These are phyloP conservation scores for Cicer cuneatum DNA, from an alignment of 306 rosid genomes.

Conservation along the genomic window DNA sequence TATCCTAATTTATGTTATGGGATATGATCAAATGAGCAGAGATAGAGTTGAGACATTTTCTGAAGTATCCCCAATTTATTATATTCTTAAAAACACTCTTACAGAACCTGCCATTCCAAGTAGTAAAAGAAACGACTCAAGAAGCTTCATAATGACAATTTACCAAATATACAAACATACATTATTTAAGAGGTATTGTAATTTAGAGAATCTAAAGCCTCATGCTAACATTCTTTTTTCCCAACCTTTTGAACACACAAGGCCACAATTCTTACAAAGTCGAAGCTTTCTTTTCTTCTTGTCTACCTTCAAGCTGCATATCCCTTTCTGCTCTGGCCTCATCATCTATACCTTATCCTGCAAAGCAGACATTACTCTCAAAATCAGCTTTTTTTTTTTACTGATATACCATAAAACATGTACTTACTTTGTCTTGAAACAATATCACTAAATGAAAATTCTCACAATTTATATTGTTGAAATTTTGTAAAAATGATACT, in stretches of 20 bases:
- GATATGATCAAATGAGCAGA: too few relatives aligned
- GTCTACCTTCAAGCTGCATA: background rate
- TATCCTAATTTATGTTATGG: too few relatives aligned
- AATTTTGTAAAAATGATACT: background rate
- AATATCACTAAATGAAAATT: background rate
- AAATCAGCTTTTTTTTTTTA: too few relatives aligned
- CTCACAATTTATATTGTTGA: background rate
- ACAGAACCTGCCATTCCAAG: background rate
- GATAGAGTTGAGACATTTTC: too few relatives aligned
- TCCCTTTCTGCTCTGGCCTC: background rate
- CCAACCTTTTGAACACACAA: background rate
- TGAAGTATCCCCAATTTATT: too few relatives aligned
- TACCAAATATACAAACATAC: background rate
- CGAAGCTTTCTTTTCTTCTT: background rate
- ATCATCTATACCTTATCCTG: background rate
- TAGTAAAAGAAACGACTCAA: background rate
- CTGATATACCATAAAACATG: background rate
- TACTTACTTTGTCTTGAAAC: background rate
- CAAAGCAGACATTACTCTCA: too few relatives aligned
- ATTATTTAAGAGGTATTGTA: background rate
- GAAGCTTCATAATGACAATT: background rate
- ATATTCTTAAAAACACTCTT: too few relatives aligned
- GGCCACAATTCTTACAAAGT: too few relatives aligned
- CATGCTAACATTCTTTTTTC: too few relatives aligned
- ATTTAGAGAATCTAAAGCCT: background rate